Evolutionary conservation across 495 filamentous ascomycete species (phyloP), one percentile per base, ranked within the genome.

Genomic region (Xylaria flabelliformis): DNA sequence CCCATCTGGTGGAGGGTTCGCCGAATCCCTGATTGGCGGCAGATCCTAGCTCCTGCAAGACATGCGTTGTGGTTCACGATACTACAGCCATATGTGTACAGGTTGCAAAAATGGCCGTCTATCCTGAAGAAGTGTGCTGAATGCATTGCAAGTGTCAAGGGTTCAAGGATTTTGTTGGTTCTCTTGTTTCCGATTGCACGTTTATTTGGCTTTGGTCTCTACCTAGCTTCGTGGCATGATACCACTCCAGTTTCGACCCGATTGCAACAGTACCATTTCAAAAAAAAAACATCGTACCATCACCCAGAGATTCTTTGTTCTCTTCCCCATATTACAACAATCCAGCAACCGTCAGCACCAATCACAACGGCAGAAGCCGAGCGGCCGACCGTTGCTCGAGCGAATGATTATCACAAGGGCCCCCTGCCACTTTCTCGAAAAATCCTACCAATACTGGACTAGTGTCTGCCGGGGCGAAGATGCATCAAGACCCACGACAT

Each of bases 21-120:
- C 34, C 46, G 36, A 21, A 7, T 50, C 34, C 5, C 48, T 64
- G 15, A 62, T 71, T 62, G 56, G 56, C 12, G 46, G 53, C 58
- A 50, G 56, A 59, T 51, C 69, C 59, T 64, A 19, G 46, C 21
- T 64, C 41, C 69, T 71, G 69, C 69, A 64, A 71, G 69, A 71
- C 59, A 71, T 71, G 46, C 59, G 26, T 64, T 4, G 46, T n/a
- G 58, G 58, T 61, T 61, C 58, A 61, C 58, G 0, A 41, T 19
- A 41, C n/a, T 56, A 29, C 53, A 32, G 53, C 26, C 15, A 56
- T 15, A 29, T 56, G 53, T 32, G 15, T 13, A 53, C 24, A 53
- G 50, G 44, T 39, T 36, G 63, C 26, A 21, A 26, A 44, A 34
- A 41, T 62, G 56, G 32, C 32, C 17, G 56, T 36, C 56, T n/a